Percentiles rank a stretch among this genome's conserved stretches.
Evolutionary conservation across 768 basidiomycete species (phyloP).

Genomic region (Amanita polypyramis): DNA sequence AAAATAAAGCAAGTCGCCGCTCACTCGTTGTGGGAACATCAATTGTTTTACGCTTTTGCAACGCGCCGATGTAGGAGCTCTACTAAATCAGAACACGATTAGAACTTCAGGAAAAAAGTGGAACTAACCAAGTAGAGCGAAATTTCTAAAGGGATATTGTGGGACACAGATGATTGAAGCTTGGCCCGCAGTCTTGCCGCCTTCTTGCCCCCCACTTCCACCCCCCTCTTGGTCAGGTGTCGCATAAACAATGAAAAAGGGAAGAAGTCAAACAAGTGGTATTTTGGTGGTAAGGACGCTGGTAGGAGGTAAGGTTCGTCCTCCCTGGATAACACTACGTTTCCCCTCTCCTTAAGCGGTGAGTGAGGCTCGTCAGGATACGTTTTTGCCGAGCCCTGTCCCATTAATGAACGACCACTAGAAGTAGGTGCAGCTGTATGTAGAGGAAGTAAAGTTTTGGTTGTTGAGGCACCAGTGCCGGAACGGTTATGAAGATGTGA

Average conservation of each 20-base stretch:
- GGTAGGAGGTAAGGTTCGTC: constrained; percentile 43
- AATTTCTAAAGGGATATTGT: constrained; percentile 61
- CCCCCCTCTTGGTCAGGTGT: constrained; percentile 34
- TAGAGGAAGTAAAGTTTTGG: neutral
- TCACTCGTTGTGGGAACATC: constrained; percentile 56
- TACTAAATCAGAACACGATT: constrained; percentile 14
- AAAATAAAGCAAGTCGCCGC: constrained; percentile 14
- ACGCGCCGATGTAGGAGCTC: constrained; percentile 56
- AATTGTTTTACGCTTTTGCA: constrained; percentile 43
- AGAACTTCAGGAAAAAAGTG: neutral
- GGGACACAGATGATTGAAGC: constrained; percentile 33
- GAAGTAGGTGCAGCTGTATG: neutral
- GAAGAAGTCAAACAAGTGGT: constrained; percentile 52
- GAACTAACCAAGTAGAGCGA: constrained; percentile 51
- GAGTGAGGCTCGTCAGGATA: neutral
- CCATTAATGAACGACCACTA: neutral
- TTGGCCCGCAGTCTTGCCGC: constrained; percentile 44
- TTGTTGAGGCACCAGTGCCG: constrained; percentile 14
- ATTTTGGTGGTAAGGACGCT: constrained; percentile 46
- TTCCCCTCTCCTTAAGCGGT: constrained; percentile 12
- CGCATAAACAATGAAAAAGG: constrained; percentile 54
- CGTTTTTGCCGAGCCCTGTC: neutral
- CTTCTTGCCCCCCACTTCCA: constrained; percentile 49
- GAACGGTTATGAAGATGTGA: constrained; percentile 10
- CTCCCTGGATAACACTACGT: constrained; percentile 24